Conservation (phyloP, 164 flowering plant genomes). For the Buxus sempervirens region DNA sequence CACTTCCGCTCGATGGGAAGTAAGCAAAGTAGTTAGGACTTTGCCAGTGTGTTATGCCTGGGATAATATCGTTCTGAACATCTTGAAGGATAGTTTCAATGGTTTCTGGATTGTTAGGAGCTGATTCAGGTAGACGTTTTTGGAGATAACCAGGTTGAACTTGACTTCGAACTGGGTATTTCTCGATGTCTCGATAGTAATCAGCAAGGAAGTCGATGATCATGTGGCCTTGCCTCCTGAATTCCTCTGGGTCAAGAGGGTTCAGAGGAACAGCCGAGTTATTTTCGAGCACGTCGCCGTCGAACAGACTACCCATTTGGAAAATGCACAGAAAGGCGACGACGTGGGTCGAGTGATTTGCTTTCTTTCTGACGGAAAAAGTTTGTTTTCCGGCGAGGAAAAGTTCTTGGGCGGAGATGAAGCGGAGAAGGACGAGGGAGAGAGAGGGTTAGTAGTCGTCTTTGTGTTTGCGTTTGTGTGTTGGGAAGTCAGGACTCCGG, state of each 20-base stretch:
- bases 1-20: slow-evolving; percentile 48
- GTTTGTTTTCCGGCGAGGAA: background rate
- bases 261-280: slow-evolving; percentile 15
- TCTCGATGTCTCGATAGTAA: slow-evolving; percentile 48
- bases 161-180: slow-evolving; percentile 60
- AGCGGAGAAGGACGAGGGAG: background rate
- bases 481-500: background rate
- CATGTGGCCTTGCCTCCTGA: slow-evolving; percentile 56
- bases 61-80: slow-evolving; percentile 42
- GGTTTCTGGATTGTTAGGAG: slow-evolving; percentile 49
- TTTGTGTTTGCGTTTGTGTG: background rate
- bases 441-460: too few species aligned
- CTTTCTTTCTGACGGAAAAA: background rate
- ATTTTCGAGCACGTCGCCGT: slow-evolving; percentile 15
- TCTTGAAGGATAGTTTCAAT: slow-evolving; percentile 50
- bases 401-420: background rate
- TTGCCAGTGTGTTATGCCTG: slow-evolving; percentile 75
- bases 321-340: background rate
- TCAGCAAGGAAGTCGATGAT: slow-evolving; percentile 63
- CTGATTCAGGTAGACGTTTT: slow-evolving; percentile 38
- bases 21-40: slow-evolving; percentile 65
- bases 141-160: slow-evolving; percentile 67
- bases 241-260: slow-evolving; percentile 58
- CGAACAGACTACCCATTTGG: slow-evolving; percentile 27
- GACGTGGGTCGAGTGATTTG: background rate